These are phyloP conservation scores for Pseudovirgaria hyperparasitica DNA, from an alignment of 2,329 filamentous ascomycete species.

Conservation along the genomic window DNA sequence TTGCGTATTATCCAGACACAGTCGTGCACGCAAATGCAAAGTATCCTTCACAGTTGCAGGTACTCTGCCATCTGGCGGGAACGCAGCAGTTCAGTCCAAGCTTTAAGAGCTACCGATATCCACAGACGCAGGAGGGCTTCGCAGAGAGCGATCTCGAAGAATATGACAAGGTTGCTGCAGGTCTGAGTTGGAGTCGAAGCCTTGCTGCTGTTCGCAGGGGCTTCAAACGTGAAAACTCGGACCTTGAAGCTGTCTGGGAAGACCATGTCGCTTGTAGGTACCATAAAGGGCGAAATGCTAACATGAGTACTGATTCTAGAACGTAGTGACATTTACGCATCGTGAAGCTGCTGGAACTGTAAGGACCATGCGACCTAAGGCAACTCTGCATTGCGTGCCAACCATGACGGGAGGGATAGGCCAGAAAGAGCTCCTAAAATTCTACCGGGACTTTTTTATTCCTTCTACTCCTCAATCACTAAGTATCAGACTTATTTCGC, in stretches of 20 bases:
- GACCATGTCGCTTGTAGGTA: conserved; percentile 17
- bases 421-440: conserved; percentile 29
- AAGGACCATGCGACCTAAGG: conserved; percentile 15
- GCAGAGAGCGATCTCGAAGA: conserved; percentile 26
- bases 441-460: conserved; percentile 46
- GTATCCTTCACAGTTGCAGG: conserved; percentile 24
- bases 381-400: conserved; percentile 25
- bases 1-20: conserved; percentile 30
- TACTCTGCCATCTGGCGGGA: conserved; percentile 28
- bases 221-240: conserved; percentile 24
- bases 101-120: conserved; percentile 28
- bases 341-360: conserved; percentile 16
- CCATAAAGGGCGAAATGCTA: too few relatives aligned
- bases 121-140: conserved; percentile 24
- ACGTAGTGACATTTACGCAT: conserved; percentile 5
- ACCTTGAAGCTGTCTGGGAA: too few relatives aligned
- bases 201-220: conserved; percentile 23
- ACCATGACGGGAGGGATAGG: conserved; percentile 33
- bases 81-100: conserved; percentile 19
- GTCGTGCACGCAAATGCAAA: conserved; percentile 24
- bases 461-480: conserved; percentile 40
- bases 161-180: conserved; percentile 28
- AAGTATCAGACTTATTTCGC: conserved; percentile 39
- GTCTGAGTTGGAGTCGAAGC: conserved; percentile 30
- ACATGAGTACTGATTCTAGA: too few relatives aligned